Base-by-base conservation (phyloP, 2,329 filamentous ascomycete genomes). In the Xylaria arbuscula region DNA sequence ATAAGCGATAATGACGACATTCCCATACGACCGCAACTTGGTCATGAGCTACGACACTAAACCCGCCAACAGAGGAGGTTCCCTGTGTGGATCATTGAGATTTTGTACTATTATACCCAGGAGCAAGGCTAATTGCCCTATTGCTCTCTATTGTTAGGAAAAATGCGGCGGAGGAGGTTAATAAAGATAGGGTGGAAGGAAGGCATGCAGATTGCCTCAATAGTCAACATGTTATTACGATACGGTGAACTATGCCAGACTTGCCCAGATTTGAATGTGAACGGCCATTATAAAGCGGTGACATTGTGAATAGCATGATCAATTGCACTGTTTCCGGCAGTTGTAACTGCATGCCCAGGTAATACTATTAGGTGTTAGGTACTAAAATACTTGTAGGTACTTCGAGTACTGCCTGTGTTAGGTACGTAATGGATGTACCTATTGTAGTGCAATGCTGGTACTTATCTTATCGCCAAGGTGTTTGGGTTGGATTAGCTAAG, bases 41-140 rank as follows among this genome's bases (percentile, higher is more conserved):
- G 73, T 75, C 75, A 77, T 69, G 75, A 77, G 66, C 72, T 72
- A 71, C 67, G 64, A 72, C 56, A 67, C 56, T 72, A 70, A 58
- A 66, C 56, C 28, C 28, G 66, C 66, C 53, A 32, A 67, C 57
- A 69, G 53, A 66, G 66, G 62, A 67, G 54, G 55, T 66, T 60
- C 66, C 60, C 68, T 62, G 53, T 65, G 50, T 64, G 67, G 69
- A 71, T 70, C 66, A 66, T 47, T 61, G 48, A 54, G 19, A 51
- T 56, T 64, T 68, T 69, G 63, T 69, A 70, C 64, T 67, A 67
- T 72, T 67, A 72, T 70, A 47, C 58, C 47, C n/a, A 48, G 62
- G 62, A 66, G 64, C 22, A 13, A 61, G 67, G 48, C 15, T 67
- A 17, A 45, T 28, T 28, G 28, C 28, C 28, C 34, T 24, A 42